Base-by-base conservation (phyloP, 495 filamentous ascomycete genomes). In the Tirmania nivea region DNA sequence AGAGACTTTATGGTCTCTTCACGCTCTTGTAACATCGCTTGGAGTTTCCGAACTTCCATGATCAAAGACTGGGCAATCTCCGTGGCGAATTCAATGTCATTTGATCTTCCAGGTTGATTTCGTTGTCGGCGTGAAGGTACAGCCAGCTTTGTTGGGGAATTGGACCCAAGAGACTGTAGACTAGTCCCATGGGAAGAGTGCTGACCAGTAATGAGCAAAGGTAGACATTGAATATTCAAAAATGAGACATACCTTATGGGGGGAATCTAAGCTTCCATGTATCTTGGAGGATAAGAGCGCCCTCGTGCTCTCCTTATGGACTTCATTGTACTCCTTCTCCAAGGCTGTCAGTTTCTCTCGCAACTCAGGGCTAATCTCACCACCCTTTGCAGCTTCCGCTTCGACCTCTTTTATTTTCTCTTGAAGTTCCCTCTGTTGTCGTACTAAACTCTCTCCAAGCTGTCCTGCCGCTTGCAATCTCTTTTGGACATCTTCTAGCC, bases 61-160 rank as follows among this genome's bases (percentile, higher is more conserved):
- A 97, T 78, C 16, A 97, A 70, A 1, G 85, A 92, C 14, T 83
- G 90, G 60, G 83, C 92, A 52, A 97, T 92, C 57, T 96, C 89
- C 11, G 92, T 85, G 3, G 87, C 89, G 58, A 97, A 94, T 61
- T 94, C 84, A 61, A 96, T 90, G 62, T 97, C 89, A 65, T 94
- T 80, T 11, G 88, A 79, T 17, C 85, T 78, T 7, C 81, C 75
- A 1, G 84, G 82, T 65, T 95, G 90, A 61, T 96, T 96, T 49
- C 92, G 79, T 58, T 89, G 75, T 62, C 85, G 92, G 57, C 71
- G 75, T 8, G 62, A 57, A 1, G 86, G 88, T 3, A 88, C 84
- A 62, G 74, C 83, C 54, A 94, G 74, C 67, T 95, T 96, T 50
- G 83, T 85, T 3, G 90, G 90, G 21, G 89, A 94, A 52, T 77